phyloP scores from a whole-genome alignment of 768 basidiomycete genomes.

The Leccinum olivaceopallidum region DNA sequence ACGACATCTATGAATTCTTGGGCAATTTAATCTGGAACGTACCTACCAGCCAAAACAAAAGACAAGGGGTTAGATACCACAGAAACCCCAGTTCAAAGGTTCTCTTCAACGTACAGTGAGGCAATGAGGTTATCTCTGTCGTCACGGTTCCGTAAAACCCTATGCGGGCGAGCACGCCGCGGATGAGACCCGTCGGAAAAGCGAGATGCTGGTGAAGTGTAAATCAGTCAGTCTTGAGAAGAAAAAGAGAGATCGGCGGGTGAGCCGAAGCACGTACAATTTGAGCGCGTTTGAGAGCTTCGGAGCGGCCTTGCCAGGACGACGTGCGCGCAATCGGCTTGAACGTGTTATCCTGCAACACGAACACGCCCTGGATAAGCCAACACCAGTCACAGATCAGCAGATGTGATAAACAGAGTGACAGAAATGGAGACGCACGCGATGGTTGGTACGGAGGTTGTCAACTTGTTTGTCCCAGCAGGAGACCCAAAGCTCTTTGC shows the following conservation, averaged over 20 bases:
- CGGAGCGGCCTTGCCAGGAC: constrained; percentile 74
- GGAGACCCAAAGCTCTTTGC: constrained; percentile 92
- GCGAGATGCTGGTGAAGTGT: constrained; percentile 63
- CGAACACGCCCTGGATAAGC: constrained; percentile 78
- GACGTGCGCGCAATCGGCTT: constrained; percentile 82
- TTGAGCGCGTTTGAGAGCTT: constrained; percentile 70
- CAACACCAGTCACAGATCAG: not conserved
- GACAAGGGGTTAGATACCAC: not conserved
- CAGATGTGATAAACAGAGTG: not conserved
- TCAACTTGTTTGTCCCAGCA: constrained; percentile 96
- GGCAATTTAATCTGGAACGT: constrained; percentile 84
- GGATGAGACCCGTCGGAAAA: constrained; percentile 81
- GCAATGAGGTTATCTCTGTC: constrained; percentile 77
- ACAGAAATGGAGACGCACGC: constrained; percentile 50
- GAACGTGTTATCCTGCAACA: constrained; percentile 89
- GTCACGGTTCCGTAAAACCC: constrained; percentile 75
- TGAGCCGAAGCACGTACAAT: constrained; percentile 47
- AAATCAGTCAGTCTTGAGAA: not conserved
- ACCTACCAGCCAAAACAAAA: constrained; percentile 44
- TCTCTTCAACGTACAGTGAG: constrained; percentile 68
- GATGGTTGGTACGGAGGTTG: constrained; percentile 92
- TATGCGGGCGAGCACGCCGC: constrained; percentile 76
- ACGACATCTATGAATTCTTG: constrained; percentile 42
- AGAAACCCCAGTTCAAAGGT: not conserved
- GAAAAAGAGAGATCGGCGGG: too few relatives aligned